Evolutionary conservation across 2,329 filamentous ascomycete genomes (phyloP).

Genomic region (Calonectria ilicicola): DNA sequence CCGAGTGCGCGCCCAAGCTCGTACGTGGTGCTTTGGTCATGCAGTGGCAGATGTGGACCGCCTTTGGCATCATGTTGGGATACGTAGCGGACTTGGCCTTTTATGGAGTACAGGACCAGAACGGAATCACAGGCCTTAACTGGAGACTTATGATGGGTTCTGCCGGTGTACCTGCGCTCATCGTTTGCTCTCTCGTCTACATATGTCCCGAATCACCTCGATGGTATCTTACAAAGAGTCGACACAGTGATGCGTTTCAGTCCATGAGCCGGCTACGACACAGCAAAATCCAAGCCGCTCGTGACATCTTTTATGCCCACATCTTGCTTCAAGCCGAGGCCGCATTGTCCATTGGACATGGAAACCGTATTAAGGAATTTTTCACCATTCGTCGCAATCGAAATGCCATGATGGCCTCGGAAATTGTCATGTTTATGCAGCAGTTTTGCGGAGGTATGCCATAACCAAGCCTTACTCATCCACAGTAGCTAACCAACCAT

Average conservation of each 20-base stretch:
- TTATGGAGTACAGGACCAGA: constrained; percentile 62
- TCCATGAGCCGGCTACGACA: constrained; percentile 61
- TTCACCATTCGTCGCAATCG: constrained; percentile 72
- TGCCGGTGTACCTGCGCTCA: constrained; percentile 63
- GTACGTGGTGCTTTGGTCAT: constrained; percentile 81
- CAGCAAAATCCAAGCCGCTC: constrained; percentile 65
- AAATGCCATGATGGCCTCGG: constrained; percentile 61
- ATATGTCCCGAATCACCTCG: constrained; percentile 68
- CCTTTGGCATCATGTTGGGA: constrained; percentile 67
- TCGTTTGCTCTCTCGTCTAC: constrained; percentile 67
- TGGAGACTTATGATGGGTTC: constrained; percentile 72
- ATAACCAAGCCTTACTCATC: not conserved
- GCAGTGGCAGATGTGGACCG: constrained; percentile 73
- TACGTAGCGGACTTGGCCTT: constrained; percentile 64
- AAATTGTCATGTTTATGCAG: constrained; percentile 76
- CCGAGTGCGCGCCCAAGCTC: constrained; percentile 74
- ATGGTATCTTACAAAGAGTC: constrained; percentile 59
- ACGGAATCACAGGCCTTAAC: constrained; percentile 64
- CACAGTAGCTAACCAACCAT: not conserved
- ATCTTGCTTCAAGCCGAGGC: constrained; percentile 69
- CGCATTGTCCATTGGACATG: constrained; percentile 38
- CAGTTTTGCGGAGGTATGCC: constrained; percentile 62
- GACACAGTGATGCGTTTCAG: constrained; percentile 59
- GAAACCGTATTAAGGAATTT: constrained; percentile 65
- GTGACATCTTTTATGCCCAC: constrained; percentile 69